Evolutionary conservation across 441 rosid genomes (phyloP), one percentile per base, ranked within the genome.

Genomic region (Populus hybrid): DNA sequence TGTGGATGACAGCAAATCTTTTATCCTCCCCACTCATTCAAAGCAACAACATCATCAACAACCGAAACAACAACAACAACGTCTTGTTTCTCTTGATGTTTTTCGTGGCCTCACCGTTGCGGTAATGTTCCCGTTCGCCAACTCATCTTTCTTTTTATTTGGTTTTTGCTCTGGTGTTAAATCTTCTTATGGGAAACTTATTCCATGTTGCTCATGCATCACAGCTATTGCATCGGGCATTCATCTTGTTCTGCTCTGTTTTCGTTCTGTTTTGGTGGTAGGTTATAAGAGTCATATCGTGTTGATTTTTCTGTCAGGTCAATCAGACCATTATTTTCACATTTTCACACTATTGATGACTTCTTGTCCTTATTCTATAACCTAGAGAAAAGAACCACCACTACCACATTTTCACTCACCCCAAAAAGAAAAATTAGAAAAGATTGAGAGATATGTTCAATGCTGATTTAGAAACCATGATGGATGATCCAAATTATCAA

Each of bases 41-140:
- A 75, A 40, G 57, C 81, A 68, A 18, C 32, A 30, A 3, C 32
- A 30, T 3, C 32, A 30, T 3, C 67, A 34, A 42, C 50, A 54
- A 35, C 1, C 6, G 0, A 73, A 73, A 4, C 75, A 54, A 40
- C 83, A 78, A 61, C 83, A 70, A 20, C 88, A 77, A 42, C 82
- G 97, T 42, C 87, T 94, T 30, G 87, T 84, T 73, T 94, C 98
- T 38, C 91, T 91, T 21, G 97, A 94, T 78, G 98, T 94, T 76
- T 94, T 92, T 76, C 94, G 98, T 7, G 97, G 98, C 18, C 85
- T 94, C 85, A 87, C 98, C 42, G 93, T 93, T 80, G 93, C 87
- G 86, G 97, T 90, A 88, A 68, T 64, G 9, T 8, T 71, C 14
- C 61, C 14, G 7, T 76, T 40, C 42, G 21, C 18, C 1, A 34